These are phyloP conservation scores for Cordyceps farinosa DNA, from an alignment of 2,329 filamentous ascomycete genomes.

Conservation along the genomic window DNA sequence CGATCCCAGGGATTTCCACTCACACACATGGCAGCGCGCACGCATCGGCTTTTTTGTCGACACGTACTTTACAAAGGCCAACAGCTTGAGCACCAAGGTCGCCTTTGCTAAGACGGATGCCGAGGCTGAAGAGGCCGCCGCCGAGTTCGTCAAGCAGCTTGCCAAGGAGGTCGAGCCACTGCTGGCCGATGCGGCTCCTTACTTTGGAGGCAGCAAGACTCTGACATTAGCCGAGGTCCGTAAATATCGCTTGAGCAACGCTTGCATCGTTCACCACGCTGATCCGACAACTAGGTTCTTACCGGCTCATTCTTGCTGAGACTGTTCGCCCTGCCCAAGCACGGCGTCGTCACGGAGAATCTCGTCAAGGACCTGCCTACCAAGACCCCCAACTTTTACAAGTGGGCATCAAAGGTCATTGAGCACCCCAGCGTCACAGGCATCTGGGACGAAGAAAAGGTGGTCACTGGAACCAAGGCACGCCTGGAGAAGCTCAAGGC, in stretches of 20 bases:
- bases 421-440: conserved; percentile 63
- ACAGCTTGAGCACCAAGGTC: conserved; percentile 43
- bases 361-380: conserved; percentile 46
- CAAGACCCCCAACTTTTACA: conserved; percentile 62
- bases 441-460: conserved; percentile 43
- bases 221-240: conserved; percentile 72
- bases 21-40: conserved; percentile 44
- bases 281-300: conserved; percentile 44
- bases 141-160: conserved; percentile 52
- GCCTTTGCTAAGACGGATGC: conserved; percentile 46
- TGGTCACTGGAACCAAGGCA: conserved; percentile 23
- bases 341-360: conserved; percentile 49
- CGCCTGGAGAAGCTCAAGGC: conserved; percentile 21
- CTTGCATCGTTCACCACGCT: conserved; percentile 9
- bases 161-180: conserved; percentile 72
- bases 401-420: conserved; percentile 60
- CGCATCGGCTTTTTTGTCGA: conserved; percentile 70
- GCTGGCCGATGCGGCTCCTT: conserved; percentile 53
- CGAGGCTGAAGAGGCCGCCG: conserved; percentile 46
- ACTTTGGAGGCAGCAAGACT: conserved; percentile 60
- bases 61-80: conserved; percentile 62
- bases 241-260: background rate
- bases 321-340: conserved; percentile 51
- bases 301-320: conserved; percentile 66
- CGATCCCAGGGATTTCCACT: background rate